Base-by-base conservation (phyloP, 768 basidiomycete species). In the Amanita rimosa region DNA sequence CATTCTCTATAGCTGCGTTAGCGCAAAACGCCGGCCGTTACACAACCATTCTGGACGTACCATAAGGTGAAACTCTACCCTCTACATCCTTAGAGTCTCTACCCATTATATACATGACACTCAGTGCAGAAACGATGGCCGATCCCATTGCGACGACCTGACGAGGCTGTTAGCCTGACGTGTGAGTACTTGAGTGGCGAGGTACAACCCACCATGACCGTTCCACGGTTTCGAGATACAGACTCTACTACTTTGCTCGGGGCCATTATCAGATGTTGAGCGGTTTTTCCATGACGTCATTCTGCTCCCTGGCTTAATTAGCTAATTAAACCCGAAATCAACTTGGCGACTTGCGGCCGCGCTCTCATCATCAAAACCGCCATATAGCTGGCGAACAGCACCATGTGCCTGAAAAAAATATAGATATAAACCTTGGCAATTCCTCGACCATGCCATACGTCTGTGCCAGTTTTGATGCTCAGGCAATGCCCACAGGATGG, bases 1-100 rank as follows among this genome's bases (percentile, higher is more conserved):
- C 66, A 0, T 62, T 44, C 44, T 46, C 27, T 44, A 31, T 2
- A 39, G 33, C 34, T 36, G 37, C 14, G 36, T 27, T 21, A 17
- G 10, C 34, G 21, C 10, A 17, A 24, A 22, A 22, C 10, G 9
- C 29, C 19, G 9, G 19, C 33, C 3, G n/a, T 8, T 44, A 3
- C 31, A 19, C 7, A 13, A 26, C n/a, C 9, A 13, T 13, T 14
- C 24, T 10, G 14, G 19, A 39, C 69, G 49, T 35, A 67, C 67
- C 55, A 44, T 66, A 68, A 0, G 60, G 56, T 10, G 67, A 67
- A 4, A 56, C 55, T 13, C 26, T 38, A 5, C 66, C 64, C 43
- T 71, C 67, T 26, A 63, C 64, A 11, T 48, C 26, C 52, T 67
- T 67, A 2, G 60, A 60, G 52, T 71, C 64, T 46, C 45, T 53